A percentile compares a stretch with the other conserved stretches of the same genome.
These are phyloP conservation scores for Syncephalis plumigaleata DNA, from an alignment of 371 early-diverging fungal genomes.

Conservation along the genomic window DNA sequence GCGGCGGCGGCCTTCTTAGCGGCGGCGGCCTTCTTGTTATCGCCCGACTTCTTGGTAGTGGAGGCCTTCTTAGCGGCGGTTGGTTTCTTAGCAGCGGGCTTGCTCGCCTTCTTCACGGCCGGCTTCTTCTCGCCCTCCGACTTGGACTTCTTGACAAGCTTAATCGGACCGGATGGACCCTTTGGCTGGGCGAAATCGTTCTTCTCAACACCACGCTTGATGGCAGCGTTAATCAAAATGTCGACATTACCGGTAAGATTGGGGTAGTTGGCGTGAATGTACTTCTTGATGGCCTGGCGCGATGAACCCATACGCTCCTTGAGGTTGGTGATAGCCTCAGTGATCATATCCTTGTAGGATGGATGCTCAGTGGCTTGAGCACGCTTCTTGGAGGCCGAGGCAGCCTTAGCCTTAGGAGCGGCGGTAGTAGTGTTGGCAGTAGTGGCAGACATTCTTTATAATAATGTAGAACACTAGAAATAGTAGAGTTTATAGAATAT, in stretches of 20 bases:
- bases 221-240: slow-evolving; percentile 43
- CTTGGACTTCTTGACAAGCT: slow-evolving; percentile 36
- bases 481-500: too few relatives aligned
- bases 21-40: slow-evolving; percentile 14
- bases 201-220: slow-evolving; percentile 54
- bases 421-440: slow-evolving; percentile 10
- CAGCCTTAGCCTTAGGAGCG: slow-evolving; percentile 14
- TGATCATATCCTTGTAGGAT: slow-evolving; percentile 36
- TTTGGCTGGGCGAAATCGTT: slow-evolving; percentile 50
- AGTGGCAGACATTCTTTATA: slow-evolving; percentile 7
- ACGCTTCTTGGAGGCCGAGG: slow-evolving; percentile 16
- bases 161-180: slow-evolving; percentile 52
- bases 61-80: slow-evolving; percentile 21
- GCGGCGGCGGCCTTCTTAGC: slow-evolving; percentile 25
- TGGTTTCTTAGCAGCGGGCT: slow-evolving; percentile 18
- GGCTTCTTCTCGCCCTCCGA: slow-evolving; percentile 19
- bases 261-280: slow-evolving; percentile 60
- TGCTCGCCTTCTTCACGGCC: slow-evolving; percentile 15
- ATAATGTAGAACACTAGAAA: too few relatives aligned
- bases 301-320: slow-evolving; percentile 66
- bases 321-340: slow-evolving; percentile 36
- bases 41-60: slow-evolving; percentile 14
- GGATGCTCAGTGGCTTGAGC: slow-evolving; percentile 18
- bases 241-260: slow-evolving; percentile 34
- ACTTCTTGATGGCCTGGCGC: slow-evolving; percentile 68